phyloP scores from a whole-genome alignment of 495 filamentous ascomycete species.

The Tuber aestivum region DNA sequence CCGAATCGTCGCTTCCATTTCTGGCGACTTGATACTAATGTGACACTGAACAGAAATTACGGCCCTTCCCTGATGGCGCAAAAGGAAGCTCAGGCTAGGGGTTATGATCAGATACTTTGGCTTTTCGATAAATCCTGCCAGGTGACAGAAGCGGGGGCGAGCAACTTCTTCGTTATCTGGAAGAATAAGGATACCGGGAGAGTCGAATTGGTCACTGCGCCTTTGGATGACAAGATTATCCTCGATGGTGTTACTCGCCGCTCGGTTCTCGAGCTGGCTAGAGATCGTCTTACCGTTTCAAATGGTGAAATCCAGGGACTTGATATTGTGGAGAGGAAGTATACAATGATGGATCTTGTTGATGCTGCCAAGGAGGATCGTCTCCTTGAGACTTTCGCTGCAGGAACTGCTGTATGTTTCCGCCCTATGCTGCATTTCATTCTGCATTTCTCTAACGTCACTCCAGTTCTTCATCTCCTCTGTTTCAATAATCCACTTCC shows the following conservation, averaged over 20 bases:
- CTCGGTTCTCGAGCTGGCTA: conserved; percentile 68
- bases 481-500: conserved; percentile 66
- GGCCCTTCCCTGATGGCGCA: conserved; percentile 73
- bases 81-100: conserved; percentile 59
- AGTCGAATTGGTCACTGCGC: conserved; percentile 73
- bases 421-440: conserved; percentile 12
- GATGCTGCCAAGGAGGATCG: conserved; percentile 68
- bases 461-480: conserved; percentile 71
- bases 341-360: conserved; percentile 71
- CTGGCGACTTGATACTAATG: conserved; percentile 15
- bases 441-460: conserved; percentile 12
- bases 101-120: conserved; percentile 89
- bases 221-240: conserved; percentile 72
- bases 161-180: conserved; percentile 88
- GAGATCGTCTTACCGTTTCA: conserved; percentile 51
- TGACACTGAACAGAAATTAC: conserved; percentile 56
- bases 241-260: conserved; percentile 76
- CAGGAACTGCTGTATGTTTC: conserved; percentile 71
- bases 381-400: conserved; percentile 75
- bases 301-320: conserved; percentile 51
- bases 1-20: background rate
- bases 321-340: conserved; percentile 71
- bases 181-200: conserved; percentile 58
- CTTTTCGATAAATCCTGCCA: conserved; percentile 66
- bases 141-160: conserved; percentile 87